A percentile compares a stretch with the other conserved stretches of the same genome.
These are phyloP conservation scores for Pilobolus umbonatus DNA, from an alignment of 192 early-diverging fungal genomes.

Conservation along the genomic window DNA sequence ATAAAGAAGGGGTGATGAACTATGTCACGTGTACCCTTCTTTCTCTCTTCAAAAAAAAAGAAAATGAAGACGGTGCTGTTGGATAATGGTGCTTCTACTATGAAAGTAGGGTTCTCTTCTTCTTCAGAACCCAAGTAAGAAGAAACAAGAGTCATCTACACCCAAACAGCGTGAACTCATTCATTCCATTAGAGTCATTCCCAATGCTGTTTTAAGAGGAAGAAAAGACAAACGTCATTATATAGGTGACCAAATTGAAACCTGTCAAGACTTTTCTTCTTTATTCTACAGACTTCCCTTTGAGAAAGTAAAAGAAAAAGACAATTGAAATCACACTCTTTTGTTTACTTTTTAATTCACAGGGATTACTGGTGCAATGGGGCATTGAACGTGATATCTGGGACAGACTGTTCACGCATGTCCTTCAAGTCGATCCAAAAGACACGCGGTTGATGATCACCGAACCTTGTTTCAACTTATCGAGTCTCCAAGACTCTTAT, in stretches of 20 bases:
- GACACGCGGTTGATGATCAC: slow-evolving; percentile 62
- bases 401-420: slow-evolving; percentile 67
- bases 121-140: slow-evolving; percentile 6
- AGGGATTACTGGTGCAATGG: slow-evolving; percentile 75
- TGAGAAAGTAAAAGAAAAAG: slow-evolving; percentile 53
- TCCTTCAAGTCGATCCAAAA: slow-evolving; percentile 53
- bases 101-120: slow-evolving; percentile 57
- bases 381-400: slow-evolving; percentile 71
- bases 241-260: slow-evolving; percentile 65
- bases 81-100: slow-evolving; percentile 67
- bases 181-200: slow-evolving; percentile 39
- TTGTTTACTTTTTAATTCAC: neutral
- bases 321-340: neutral
- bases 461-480: slow-evolving; percentile 79
- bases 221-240: slow-evolving; percentile 49
- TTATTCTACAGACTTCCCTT: slow-evolving; percentile 71
- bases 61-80: slow-evolving; percentile 44
- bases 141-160: neutral
- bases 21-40: too few species aligned
- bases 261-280: slow-evolving; percentile 64
- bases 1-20: too few species aligned
- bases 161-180: neutral
- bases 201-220: slow-evolving; percentile 58
- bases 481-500: slow-evolving; percentile 59
- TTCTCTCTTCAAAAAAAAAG: neutral